Conservation (phyloP, 2,329 filamentous ascomycete genomes). For the Amphichorda felina region DNA sequence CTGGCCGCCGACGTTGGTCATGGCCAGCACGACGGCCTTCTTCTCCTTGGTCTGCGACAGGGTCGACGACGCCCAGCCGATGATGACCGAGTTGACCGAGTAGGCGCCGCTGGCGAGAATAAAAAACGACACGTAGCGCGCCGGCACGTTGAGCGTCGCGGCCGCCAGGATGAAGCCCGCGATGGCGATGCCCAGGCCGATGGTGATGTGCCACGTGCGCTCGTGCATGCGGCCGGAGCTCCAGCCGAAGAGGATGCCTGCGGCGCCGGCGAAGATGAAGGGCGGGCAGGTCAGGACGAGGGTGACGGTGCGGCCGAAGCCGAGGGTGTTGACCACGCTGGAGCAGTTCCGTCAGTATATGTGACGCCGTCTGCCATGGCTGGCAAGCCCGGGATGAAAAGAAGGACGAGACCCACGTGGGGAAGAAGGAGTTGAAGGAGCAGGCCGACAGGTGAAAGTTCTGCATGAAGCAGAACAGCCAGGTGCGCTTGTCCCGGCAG, state of each 20-base stretch:
- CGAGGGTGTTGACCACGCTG: constrained; percentile 33
- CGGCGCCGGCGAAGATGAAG: constrained; percentile 34
- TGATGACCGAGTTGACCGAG: constrained; percentile 31
- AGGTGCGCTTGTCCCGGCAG: constrained; percentile 24
- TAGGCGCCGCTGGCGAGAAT: constrained; percentile 30
- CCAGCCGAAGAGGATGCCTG: constrained; percentile 34
- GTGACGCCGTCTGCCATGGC: too few relatives aligned
- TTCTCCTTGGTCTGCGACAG: constrained; percentile 35
- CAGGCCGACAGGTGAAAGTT: constrained; percentile 41
- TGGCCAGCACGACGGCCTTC: constrained; percentile 33
- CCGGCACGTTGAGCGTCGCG: constrained; percentile 22
- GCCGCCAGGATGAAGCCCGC: constrained; percentile 28
- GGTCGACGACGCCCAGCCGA: constrained; percentile 31
- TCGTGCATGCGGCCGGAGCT: constrained; percentile 35
- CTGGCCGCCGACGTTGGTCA: constrained; percentile 34
- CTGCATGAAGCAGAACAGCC: constrained; percentile 42
- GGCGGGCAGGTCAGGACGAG: constrained; percentile 40
- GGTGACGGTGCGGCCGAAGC: constrained; percentile 35
- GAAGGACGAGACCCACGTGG: constrained; percentile 5
- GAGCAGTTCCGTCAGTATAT: constrained; percentile 8
- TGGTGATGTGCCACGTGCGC: constrained; percentile 36
- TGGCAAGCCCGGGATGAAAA: too few relatives aligned
- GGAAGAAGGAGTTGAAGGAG: constrained; percentile 32
- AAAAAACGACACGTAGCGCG: constrained; percentile 24
- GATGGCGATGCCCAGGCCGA: constrained; percentile 25